Percentiles rank a stretch among this genome's conserved stretches.
phyloP scores from a whole-genome alignment of 371 early-diverging fungal species.

The Mucor saturninus region DNA sequence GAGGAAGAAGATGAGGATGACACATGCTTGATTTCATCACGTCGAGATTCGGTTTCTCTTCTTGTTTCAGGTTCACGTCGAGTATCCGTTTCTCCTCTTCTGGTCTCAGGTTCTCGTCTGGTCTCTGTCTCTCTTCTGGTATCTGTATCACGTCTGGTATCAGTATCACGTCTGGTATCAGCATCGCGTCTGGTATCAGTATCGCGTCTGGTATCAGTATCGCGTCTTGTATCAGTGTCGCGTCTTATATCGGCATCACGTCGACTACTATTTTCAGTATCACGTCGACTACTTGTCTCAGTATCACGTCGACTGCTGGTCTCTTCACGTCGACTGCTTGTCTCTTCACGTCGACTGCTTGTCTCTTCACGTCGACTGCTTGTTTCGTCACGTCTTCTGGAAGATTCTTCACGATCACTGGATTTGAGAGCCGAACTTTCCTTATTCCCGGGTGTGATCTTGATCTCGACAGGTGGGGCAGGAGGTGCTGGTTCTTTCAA shows the following conservation, averaged over 20 bases:
- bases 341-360: background rate
- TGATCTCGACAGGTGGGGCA: conserved; percentile 22
- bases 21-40: conserved; percentile 6
- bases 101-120: too few species aligned
- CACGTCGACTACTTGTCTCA: background rate
- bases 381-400: background rate
- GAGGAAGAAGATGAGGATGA: background rate
- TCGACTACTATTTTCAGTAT: conserved; percentile 11
- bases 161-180: too few species aligned
- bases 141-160: too few species aligned
- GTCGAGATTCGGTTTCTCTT: background rate
- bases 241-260: conserved; percentile 3
- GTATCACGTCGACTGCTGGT: background rate
- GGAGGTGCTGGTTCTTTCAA: conserved; percentile 17
- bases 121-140: too few species aligned
- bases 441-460: conserved; percentile 2
- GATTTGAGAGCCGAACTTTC: background rate
- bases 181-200: background rate
- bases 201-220: background rate
- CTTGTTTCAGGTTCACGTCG: background rate
- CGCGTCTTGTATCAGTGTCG: background rate
- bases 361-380: conserved; percentile 1
- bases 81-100: background rate
- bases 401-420: background rate
- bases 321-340: background rate